Evolutionary conservation across 345 rosid species (phyloP), one percentile per base, ranked within the genome.

Genomic region (Citropsis articulata): DNA sequence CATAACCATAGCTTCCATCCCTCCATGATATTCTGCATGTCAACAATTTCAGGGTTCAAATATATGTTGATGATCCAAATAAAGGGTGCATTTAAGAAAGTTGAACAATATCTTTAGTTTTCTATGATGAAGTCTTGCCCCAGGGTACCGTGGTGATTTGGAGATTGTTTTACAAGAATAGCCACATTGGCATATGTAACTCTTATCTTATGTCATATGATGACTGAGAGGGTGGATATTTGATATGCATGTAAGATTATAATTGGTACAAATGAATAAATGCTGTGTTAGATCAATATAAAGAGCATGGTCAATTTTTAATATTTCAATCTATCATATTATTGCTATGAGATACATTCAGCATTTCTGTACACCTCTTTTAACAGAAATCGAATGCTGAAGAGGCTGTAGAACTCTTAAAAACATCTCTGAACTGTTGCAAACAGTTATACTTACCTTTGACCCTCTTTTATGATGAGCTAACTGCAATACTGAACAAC

Each of bases 331-430:
- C 18, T 59, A 27, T 73, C 36, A 6, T 35, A 7, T 66, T 18
- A 61, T 56, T 66, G 53, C 21, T 25, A 35, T 36, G 48, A 71
- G 50, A 27, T 70, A 60, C 72, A 8, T 83, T 81, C 30, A 63
- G 19, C 68, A 66, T 64, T 73, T 18, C 65, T 74, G 55, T 61
- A 61, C 75, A 36, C 75, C 7, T 72, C 56, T 59, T 35, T 77
- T 73, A 25, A 69, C 89, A 93, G 98, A 88, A 87, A 80, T 85
- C 90, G 71, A 88, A 88, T 69, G 82, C 85, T 84, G 88, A 85
- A 78, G 98, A 93, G 80, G 89, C 91, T 74, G 78, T 93, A 88
- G 95, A 90, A 84, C 95, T 93, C 77, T 78, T 93, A 78, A 87
- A 87, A 84, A 86, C 89, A 67, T 84, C 92, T 70, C 78, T 89